Evolutionary conservation across 2,329 filamentous ascomycete species (phyloP).

Genomic region (Fusarium oxysporum): DNA sequence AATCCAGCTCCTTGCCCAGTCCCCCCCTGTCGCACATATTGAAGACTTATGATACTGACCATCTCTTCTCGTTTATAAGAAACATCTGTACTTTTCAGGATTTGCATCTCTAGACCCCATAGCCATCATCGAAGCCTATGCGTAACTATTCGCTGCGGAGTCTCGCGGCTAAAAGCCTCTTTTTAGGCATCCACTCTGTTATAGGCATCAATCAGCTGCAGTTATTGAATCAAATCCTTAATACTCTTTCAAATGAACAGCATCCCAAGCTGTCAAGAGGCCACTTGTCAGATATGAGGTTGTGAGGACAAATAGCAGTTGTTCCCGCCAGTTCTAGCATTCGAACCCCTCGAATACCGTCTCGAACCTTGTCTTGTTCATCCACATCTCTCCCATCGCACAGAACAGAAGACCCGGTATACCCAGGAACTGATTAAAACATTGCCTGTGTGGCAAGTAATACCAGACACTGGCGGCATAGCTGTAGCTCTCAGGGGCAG

Average conservation of each 20-base stretch:
- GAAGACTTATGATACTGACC: no score
- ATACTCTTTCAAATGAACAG: no score
- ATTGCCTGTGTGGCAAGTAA: conserved; percentile 9
- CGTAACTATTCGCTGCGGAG: no score
- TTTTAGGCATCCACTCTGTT: background rate
- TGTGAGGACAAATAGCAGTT: background rate
- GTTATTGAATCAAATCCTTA: no score
- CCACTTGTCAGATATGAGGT: background rate
- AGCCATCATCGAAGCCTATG: no score
- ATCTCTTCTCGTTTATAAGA: no score
- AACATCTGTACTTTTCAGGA: no score
- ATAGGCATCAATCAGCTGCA: background rate
- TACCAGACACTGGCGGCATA: background rate
- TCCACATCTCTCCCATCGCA: background rate
- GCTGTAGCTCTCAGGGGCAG: background rate
- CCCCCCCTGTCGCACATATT: no score
- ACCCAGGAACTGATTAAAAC: conserved; percentile 2
- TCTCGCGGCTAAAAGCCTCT: no score
- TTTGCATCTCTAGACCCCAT: no score
- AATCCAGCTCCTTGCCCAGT: no score
- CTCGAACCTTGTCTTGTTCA: background rate
- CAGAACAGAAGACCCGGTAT: background rate
- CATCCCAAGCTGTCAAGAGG: background rate
- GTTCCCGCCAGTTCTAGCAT: background rate
- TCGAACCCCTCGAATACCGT: background rate